phyloP scores from a whole-genome alignment of 2,329 filamentous ascomycete species.

The Fusarium sublunatum region DNA sequence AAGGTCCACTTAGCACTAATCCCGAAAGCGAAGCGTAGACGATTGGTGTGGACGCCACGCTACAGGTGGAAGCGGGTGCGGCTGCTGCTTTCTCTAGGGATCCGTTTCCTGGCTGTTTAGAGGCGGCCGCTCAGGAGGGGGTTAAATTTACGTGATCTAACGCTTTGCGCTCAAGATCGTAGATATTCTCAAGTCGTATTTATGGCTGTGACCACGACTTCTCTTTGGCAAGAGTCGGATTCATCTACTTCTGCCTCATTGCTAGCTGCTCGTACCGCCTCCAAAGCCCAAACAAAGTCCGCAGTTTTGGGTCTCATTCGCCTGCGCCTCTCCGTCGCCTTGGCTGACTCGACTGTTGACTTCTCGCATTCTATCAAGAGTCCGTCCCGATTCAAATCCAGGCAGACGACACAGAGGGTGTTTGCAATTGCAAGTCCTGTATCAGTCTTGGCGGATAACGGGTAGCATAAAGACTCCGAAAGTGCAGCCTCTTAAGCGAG shows the following conservation, averaged over 20 bases:
- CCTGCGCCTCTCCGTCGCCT: constrained; percentile 1
- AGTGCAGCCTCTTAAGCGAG: constrained; percentile 30
- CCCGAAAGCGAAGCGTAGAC: constrained; percentile 34
- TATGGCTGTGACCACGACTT: too few species aligned
- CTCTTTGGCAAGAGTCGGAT: too few species aligned
- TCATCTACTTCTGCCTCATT: too few species aligned
- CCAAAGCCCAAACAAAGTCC: constrained; percentile 31
- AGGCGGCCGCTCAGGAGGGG: constrained; percentile 31
- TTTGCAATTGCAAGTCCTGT: constrained; percentile 7
- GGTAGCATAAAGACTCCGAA: constrained; percentile 27
- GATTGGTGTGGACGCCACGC: constrained; percentile 21
- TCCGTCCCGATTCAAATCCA: constrained; percentile 35
- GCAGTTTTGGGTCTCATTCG: constrained; percentile 2
- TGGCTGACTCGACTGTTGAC: neutral
- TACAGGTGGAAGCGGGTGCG: constrained; percentile 30
- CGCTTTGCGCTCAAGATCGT: neutral
- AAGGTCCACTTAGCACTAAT: constrained; percentile 23
- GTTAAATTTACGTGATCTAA: too few species aligned
- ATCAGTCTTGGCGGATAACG: constrained; percentile 34
- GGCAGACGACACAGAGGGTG: constrained; percentile 8
- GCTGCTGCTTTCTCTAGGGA: constrained; percentile 26
- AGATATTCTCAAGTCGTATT: neutral
- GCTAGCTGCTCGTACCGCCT: neutral
- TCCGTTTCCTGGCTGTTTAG: constrained; percentile 12
- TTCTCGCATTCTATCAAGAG: constrained; percentile 38